Base-by-base conservation (phyloP, 768 basidiomycete genomes). In the Candolleomyces efflorescens region DNA sequence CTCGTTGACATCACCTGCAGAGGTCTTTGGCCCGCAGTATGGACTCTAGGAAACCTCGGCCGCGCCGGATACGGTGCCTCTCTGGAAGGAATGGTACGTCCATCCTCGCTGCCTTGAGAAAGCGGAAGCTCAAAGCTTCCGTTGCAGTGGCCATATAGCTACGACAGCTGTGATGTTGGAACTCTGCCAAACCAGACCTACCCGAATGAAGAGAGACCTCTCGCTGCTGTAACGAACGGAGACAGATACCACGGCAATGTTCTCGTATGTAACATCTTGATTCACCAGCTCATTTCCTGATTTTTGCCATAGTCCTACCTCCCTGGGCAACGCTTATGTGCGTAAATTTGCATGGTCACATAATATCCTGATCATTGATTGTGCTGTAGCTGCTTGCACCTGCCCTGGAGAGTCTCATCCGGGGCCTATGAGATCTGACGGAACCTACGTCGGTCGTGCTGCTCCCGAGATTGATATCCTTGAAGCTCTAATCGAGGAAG, bases 141-240 rank as follows among this genome's bases (percentile, higher is more conserved):
- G 36, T 23, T 44, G 0, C 64, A 64, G 83, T 87, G 86, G 85
- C 87, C 87, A 5, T 88, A 86, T 65, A 78, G 81, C 12, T 88
- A 87, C 62, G 84, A 88, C 54, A 68, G 83, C 2, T 92, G 92
- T 67, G 92, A 93, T 67, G 80, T 90, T 13, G 92, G 92, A 3
- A 93, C 91, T 1, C 71, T 89, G 5, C 75, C 82, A 3, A 93
- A 93, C 69, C 94, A 95, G 69, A 82, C 87, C 7, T 69, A 84
- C 62, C 82, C 87, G 48, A 88, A 83, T 7, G 66, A 67, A 3
- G 73, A 70, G 15, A 55, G 61, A 18, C 80, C 45, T 3, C 89
- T 87, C 15, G 59, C 78, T 22, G 78, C 82, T 6, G 78, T 59
- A 46, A 62, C 68, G 43, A 69, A 73, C 10, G 78, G 78, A 17